Conservation (phyloP, 2,329 filamentous ascomycete genomes). For the Fusarium bactridioides region DNA sequence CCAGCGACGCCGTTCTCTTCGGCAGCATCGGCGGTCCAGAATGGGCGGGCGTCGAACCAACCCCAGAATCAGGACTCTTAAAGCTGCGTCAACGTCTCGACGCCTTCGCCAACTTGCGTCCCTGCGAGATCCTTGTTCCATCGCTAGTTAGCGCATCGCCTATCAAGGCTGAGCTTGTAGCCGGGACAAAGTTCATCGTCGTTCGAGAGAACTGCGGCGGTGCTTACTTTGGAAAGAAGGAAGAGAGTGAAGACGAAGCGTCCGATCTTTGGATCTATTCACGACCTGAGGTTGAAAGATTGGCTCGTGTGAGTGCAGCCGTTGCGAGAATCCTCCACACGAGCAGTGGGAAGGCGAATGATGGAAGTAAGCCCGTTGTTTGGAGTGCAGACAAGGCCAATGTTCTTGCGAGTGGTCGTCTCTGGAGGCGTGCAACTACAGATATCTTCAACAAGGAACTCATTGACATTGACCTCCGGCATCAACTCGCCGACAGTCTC, state of each 20-base stretch:
- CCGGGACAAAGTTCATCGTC: slow-evolving; percentile 57
- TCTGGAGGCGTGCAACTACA: slow-evolving; percentile 56
- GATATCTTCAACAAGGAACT: slow-evolving; percentile 53
- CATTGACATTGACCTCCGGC: slow-evolving; percentile 51
- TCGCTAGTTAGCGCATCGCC: slow-evolving; percentile 52
- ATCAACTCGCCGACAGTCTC: slow-evolving; percentile 58
- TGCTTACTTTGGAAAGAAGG: slow-evolving; percentile 58
- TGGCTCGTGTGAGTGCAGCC: slow-evolving; percentile 55
- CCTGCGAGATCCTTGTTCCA: slow-evolving; percentile 55
- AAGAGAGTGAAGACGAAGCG: slow-evolving; percentile 52
- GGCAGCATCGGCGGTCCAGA: slow-evolving; percentile 58
- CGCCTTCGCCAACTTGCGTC: slow-evolving; percentile 60
- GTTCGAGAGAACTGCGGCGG: slow-evolving; percentile 60
- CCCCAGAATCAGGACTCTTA: slow-evolving; percentile 55
- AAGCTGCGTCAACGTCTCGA: slow-evolving; percentile 51
- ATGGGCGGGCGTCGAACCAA: slow-evolving; percentile 51
- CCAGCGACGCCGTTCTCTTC: slow-evolving; percentile 56
- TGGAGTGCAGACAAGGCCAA: slow-evolving; percentile 62
- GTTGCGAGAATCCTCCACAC: slow-evolving; percentile 49
- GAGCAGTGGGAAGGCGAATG: slow-evolving; percentile 32
- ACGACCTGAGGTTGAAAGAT: slow-evolving; percentile 54
- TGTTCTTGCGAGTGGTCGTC: slow-evolving; percentile 58
- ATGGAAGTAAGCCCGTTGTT: slow-evolving; percentile 48
- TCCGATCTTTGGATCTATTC: slow-evolving; percentile 59
- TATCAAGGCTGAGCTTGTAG: slow-evolving; percentile 54